These are phyloP conservation scores for Asterophora lycoperdoides DNA, from an alignment of 768 basidiomycete species.

Conservation along the genomic window DNA sequence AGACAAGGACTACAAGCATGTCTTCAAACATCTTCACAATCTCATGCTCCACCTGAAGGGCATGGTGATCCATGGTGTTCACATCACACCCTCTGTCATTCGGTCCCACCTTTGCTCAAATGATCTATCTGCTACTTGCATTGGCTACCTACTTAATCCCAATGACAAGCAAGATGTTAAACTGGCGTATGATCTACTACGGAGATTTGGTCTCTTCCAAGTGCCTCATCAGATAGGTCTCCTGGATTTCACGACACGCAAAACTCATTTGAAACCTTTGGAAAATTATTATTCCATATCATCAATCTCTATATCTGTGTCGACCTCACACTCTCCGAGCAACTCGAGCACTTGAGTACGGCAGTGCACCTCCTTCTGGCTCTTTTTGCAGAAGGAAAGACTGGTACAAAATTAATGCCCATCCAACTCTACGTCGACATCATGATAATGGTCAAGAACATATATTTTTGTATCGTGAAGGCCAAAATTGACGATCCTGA, in stretches of 20 bases:
- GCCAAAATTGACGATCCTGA: conserved; percentile 29
- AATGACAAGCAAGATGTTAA: conserved; percentile 31
- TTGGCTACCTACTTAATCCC: conserved; percentile 22
- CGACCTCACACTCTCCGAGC: conserved; percentile 26
- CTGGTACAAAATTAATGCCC: neutral
- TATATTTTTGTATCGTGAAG: conserved; percentile 35
- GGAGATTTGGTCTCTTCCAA: conserved; percentile 22
- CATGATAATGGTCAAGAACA: conserved; percentile 36
- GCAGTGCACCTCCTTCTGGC: conserved; percentile 26
- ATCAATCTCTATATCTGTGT: conserved; percentile 29
- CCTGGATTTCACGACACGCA: conserved; percentile 18
- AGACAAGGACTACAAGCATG: conserved; percentile 34
- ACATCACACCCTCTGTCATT: conserved; percentile 21
- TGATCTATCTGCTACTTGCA: conserved; percentile 3
- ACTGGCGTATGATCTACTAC: conserved; percentile 22
- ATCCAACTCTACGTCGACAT: conserved; percentile 26
- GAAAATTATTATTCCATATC: conserved; percentile 21
- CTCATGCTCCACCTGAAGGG: conserved; percentile 23
- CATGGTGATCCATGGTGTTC: conserved; percentile 18
- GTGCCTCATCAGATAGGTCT: conserved; percentile 14
- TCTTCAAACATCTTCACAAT: conserved; percentile 30
- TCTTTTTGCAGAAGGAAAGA: neutral
- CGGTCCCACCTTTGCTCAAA: conserved; percentile 17
- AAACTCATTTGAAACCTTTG: conserved; percentile 22
- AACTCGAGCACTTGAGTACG: conserved; percentile 29